These are phyloP conservation scores for Scheffersomyces segobiensis DNA, from an alignment of 1,139 yeast genomes.

Conservation along the genomic window DNA sequence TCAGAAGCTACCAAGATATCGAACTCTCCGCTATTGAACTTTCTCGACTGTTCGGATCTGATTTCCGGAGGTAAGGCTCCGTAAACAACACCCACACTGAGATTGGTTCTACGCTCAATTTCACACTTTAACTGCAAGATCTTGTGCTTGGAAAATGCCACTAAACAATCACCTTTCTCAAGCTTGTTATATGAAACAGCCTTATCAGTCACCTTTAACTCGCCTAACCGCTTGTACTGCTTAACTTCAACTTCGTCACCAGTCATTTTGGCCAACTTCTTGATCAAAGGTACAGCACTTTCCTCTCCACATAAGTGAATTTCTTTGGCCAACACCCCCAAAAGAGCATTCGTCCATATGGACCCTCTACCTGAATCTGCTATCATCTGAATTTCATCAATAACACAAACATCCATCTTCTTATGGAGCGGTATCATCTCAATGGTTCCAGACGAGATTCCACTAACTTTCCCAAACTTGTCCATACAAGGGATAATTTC, in stretches of 20 bases:
- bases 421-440: conserved; percentile 81
- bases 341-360: conserved; percentile 91
- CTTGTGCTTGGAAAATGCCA: conserved; percentile 76
- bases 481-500: conserved; percentile 77
- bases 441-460: conserved; percentile 82
- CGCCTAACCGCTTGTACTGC: conserved; percentile 73
- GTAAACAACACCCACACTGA: conserved; percentile 85
- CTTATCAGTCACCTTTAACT: conserved; percentile 54
- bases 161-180: conserved; percentile 81
- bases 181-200: conserved; percentile 38
- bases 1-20: conserved; percentile 91
- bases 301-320: conserved; percentile 93
- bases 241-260: conserved; percentile 79
- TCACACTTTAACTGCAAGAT: conserved; percentile 65
- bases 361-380: conserved; percentile 79
- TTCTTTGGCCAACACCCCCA: conserved; percentile 85
- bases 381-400: conserved; percentile 97
- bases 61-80: conserved; percentile 98
- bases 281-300: conserved; percentile 68
- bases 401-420: conserved; percentile 80
- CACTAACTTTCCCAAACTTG: conserved; percentile 67
- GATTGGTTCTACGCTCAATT: conserved; percentile 60
- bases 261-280: conserved; percentile 58
- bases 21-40: conserved; percentile 73
- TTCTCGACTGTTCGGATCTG: conserved; percentile 76